A percentile compares a stretch with the other conserved stretches of the same genome.
These are phyloP conservation scores for Cryoendolithus antarcticus DNA, from an alignment of 2,329 filamentous ascomycete genomes.

Conservation along the genomic window DNA sequence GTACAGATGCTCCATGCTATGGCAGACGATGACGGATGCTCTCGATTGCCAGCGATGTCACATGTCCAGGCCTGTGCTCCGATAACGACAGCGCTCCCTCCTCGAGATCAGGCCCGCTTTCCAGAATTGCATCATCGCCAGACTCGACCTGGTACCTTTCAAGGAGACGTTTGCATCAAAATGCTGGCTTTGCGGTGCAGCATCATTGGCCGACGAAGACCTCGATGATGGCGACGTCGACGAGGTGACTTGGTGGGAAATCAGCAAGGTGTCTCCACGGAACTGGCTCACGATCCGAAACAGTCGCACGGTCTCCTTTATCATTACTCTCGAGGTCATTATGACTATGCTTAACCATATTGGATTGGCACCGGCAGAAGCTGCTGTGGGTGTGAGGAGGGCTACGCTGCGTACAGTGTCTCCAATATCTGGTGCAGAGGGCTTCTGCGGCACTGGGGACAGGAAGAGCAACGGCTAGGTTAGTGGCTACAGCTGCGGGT, in stretches of 20 bases:
- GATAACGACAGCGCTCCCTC: no score
- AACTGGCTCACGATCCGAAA: slow-evolving; percentile 8
- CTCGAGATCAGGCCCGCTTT: background rate
- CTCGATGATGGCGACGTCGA: background rate
- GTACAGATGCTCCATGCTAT: no score
- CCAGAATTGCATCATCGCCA: slow-evolving; percentile 1
- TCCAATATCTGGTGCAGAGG: no score
- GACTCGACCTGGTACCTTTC: background rate
- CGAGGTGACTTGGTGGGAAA: slow-evolving; percentile 2
- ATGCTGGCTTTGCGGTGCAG: background rate
- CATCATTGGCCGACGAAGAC: background rate
- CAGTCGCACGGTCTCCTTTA: slow-evolving; percentile 8
- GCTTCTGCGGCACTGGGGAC: no score
- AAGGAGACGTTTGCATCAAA: background rate
- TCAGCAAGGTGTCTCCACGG: slow-evolving; percentile 7
- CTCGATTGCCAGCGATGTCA: background rate
- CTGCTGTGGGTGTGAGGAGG: no score
- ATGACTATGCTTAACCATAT: slow-evolving; percentile 12
- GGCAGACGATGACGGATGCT: background rate
- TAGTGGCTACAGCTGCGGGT: slow-evolving; percentile 1
- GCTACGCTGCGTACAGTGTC: no score
- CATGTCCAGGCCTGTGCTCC: background rate
- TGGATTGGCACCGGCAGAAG: slow-evolving; percentile 7
- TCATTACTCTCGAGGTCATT: slow-evolving; percentile 11
- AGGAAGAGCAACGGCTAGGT: no score